Conservation (phyloP, 2,329 filamentous ascomycete species). For the Juglanconis oblonga region DNA sequence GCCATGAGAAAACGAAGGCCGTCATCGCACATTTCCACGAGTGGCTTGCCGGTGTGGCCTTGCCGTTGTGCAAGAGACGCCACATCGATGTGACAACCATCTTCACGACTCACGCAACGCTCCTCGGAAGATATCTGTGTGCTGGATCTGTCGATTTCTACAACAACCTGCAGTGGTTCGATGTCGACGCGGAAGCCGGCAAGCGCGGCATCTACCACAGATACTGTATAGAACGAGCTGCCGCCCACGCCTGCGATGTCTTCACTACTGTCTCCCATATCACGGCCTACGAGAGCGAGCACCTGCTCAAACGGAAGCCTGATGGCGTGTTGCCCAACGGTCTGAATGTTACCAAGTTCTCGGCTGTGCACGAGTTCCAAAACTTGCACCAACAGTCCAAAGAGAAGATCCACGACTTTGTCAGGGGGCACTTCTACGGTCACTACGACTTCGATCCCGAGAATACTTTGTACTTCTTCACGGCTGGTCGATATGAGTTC, state of each 20-base stretch:
- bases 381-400: constrained; percentile 96
- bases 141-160: constrained; percentile 98
- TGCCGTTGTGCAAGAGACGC: constrained; percentile 88
- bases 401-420: constrained; percentile 97
- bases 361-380: constrained; percentile 97
- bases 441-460: constrained; percentile 97
- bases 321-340: constrained; percentile 96
- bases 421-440: constrained; percentile 96
- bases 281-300: constrained; percentile 96
- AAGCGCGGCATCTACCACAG: constrained; percentile 98
- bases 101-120: constrained; percentile 95
- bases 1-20: constrained; percentile 85
- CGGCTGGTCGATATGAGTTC: constrained; percentile 94
- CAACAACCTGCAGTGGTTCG: constrained; percentile 96
- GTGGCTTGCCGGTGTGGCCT: constrained; percentile 91
- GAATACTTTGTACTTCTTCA: constrained; percentile 97
- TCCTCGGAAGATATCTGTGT: constrained; percentile 93
- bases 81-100: constrained; percentile 97
- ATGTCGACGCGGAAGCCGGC: constrained; percentile 92
- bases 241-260: constrained; percentile 88
- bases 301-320: constrained; percentile 94
- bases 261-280: constrained; percentile 99
- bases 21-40: constrained; percentile 99
- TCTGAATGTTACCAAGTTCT: constrained; percentile 97
- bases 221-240: constrained; percentile 95